Conservation (phyloP, 495 filamentous ascomycete species). For the Penicillium maclennaniae region DNA sequence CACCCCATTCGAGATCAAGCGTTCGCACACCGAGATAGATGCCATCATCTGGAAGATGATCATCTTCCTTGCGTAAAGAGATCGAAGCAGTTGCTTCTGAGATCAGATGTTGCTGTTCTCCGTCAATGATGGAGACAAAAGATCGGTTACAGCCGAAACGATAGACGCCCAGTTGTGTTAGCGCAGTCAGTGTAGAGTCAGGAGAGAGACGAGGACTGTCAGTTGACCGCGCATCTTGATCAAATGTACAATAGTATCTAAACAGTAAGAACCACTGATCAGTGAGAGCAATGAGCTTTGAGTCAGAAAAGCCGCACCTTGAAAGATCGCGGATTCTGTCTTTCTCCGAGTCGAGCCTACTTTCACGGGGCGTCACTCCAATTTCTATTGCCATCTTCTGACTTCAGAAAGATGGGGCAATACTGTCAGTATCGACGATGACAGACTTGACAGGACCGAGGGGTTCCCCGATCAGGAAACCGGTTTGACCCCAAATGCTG, state of each 20-base stretch:
- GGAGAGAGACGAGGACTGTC: conserved; percentile 27
- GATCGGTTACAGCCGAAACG: conserved; percentile 50
- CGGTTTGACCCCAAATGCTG: no score
- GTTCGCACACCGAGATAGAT: conserved; percentile 43
- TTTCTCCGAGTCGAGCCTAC: conserved; percentile 10
- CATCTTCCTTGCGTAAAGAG: conserved; percentile 37
- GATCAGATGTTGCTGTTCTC: conserved; percentile 54
- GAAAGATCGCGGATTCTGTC: conserved; percentile 23
- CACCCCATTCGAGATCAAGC: conserved; percentile 39
- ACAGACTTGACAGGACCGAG: no score
- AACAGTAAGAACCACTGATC: not conserved
- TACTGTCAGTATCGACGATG: no score
- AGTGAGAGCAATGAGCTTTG: not conserved
- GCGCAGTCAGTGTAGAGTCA: conserved; percentile 58
- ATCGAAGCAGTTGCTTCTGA: conserved; percentile 60
- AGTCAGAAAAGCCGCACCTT: conserved; percentile 8
- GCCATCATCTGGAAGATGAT: conserved; percentile 32
- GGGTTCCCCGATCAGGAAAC: no score
- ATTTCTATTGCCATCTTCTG: no score
- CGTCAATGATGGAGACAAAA: conserved; percentile 59
- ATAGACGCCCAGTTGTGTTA: conserved; percentile 58
- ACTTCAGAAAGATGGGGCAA: no score
- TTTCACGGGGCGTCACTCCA: no score
- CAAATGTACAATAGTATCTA: conserved; percentile 34
- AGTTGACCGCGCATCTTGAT: conserved; percentile 15